phyloP scores from a whole-genome alignment of 768 basidiomycete species.

The Tylopilus vinaceipallidus region DNA sequence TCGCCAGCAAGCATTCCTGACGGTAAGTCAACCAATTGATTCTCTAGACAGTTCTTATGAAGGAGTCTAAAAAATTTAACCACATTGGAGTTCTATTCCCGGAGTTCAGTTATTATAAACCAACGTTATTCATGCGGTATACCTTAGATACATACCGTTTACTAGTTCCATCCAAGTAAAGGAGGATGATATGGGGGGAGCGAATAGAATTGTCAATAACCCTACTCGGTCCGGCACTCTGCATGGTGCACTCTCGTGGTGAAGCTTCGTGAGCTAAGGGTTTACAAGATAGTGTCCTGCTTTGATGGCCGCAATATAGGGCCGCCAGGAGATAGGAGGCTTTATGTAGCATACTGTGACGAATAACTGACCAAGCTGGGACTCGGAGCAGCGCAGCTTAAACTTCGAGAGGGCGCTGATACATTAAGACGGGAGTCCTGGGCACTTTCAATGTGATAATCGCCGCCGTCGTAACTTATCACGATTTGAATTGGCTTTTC shows the following conservation, averaged over 20 bases:
- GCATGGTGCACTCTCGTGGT: conserved; percentile 22
- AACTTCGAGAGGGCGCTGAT: too few species aligned
- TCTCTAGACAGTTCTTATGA: conserved; percentile 49
- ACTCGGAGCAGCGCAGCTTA: too few species aligned
- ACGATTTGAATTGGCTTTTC: too few species aligned
- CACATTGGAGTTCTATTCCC: conserved; percentile 59
- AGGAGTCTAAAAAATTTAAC: conserved; percentile 69
- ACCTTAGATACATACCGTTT: conserved; percentile 50
- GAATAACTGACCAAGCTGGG: too few species aligned
- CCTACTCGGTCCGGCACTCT: conserved; percentile 2
- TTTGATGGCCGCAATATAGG: too few species aligned
- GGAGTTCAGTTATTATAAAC: neutral
- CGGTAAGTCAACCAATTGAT: conserved; percentile 71
- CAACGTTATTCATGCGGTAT: conserved; percentile 13
- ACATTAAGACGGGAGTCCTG: too few species aligned
- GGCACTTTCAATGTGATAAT: too few species aligned
- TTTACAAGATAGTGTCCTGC: too few species aligned
- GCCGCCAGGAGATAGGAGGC: too few species aligned
- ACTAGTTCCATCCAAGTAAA: conserved; percentile 72
- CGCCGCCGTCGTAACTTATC: too few species aligned
- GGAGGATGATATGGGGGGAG: conserved; percentile 46
- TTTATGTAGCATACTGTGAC: too few species aligned
- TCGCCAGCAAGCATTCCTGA: conserved; percentile 45
- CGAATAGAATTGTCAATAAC: neutral
- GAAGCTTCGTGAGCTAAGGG: too few species aligned